Percentiles rank a stretch among this genome's conserved stretches.
Evolutionary conservation across 2,329 filamentous ascomycete genomes (phyloP).

Genomic region (Microcyclospora pomicola): DNA sequence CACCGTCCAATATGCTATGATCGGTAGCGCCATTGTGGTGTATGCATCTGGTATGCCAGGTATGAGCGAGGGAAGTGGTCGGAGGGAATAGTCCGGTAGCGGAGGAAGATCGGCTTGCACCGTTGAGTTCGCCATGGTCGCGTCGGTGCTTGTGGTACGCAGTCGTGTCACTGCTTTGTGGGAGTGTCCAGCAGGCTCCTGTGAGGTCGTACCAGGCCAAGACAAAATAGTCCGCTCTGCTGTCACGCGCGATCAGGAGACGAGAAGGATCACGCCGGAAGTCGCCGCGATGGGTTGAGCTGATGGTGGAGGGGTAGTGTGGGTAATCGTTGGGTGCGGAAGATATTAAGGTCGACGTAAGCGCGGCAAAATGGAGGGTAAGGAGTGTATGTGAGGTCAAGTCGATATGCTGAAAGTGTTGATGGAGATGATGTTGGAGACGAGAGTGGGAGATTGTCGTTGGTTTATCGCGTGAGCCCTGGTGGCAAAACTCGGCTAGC

Average conservation of each 20-base stretch:
- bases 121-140: slow-evolving; percentile 28
- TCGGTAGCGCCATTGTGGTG: slow-evolving; percentile 59
- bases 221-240: too few species aligned
- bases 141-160: too few species aligned
- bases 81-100: slow-evolving; percentile 66
- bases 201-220: too few species aligned
- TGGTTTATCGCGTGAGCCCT: slow-evolving; percentile 1
- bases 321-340: background rate
- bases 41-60: slow-evolving; percentile 70
- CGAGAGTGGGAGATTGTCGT: slow-evolving; percentile 1
- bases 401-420: slow-evolving; percentile 1
- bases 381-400: slow-evolving; percentile 5
- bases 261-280: too few species aligned
- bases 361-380: background rate
- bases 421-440: background rate
- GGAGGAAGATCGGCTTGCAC: slow-evolving; percentile 54
- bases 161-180: too few species aligned
- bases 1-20: slow-evolving; percentile 76
- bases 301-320: too few species aligned
- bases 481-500: slow-evolving; percentile 3
- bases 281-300: too few species aligned
- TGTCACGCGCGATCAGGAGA: too few species aligned
- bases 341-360: slow-evolving; percentile 2
- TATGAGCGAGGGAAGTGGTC: slow-evolving; percentile 56
- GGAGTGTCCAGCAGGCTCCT: too few species aligned